A percentile compares a stretch with the other conserved stretches of the same genome.
Evolutionary conservation across 345 rosid species (phyloP).

Genomic region (Litchi chinensis): DNA sequence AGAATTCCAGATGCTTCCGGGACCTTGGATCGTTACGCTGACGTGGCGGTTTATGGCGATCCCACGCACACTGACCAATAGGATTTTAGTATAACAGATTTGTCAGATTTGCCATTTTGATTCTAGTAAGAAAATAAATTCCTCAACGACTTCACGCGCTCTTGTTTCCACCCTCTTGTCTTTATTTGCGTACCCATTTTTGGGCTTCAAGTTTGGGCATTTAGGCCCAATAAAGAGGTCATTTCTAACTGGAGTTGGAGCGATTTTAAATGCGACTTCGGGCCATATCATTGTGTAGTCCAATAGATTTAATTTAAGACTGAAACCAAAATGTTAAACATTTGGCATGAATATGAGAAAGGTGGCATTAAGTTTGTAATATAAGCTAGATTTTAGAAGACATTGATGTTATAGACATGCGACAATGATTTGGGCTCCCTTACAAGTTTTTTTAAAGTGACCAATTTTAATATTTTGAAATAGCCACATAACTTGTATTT

Average conservation of each 20-base stretch:
- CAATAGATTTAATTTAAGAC: too few species aligned
- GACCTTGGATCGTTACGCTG: constrained; percentile 23
- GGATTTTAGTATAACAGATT: constrained; percentile 35
- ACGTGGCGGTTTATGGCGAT: constrained; percentile 54
- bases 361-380: too few species aligned
- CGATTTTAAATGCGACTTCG: background rate
- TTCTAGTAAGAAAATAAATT: background rate
- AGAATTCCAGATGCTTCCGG: constrained; percentile 44
- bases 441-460: too few species aligned
- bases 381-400: too few species aligned
- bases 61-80: constrained; percentile 71
- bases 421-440: too few species aligned
- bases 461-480: too few species aligned
- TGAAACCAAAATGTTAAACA: too few species aligned
- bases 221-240: background rate
- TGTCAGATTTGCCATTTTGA: background rate
- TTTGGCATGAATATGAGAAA: too few species aligned
- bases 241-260: background rate
- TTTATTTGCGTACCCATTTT: background rate
- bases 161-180: background rate
- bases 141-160: background rate
- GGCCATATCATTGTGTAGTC: background rate
- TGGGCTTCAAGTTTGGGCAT: background rate
- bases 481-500: too few species aligned
- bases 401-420: too few species aligned